phyloP scores from a whole-genome alignment of 108 stramenopile genomes.

The Nannochloropsis gaditana region DNA sequence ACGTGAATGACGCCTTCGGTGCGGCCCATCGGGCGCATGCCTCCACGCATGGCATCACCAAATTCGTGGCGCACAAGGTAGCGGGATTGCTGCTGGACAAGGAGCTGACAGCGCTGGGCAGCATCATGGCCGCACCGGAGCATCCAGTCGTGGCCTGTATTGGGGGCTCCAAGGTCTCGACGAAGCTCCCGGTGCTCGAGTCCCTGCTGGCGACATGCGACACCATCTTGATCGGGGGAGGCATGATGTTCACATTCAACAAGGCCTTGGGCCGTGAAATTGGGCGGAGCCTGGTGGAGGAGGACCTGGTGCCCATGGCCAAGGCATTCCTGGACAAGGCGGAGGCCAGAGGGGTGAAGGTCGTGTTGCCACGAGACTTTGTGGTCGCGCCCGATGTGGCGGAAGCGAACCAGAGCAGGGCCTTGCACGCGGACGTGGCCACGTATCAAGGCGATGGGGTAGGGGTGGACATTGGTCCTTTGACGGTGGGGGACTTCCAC shows the following conservation, averaged over 20 bases:
- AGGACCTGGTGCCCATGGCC: slow-evolving; percentile 40
- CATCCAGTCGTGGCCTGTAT: slow-evolving; percentile 68
- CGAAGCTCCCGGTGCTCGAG: slow-evolving; percentile 79
- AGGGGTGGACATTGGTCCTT: not conserved
- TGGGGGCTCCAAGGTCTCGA: slow-evolving; percentile 90
- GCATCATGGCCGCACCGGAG: not conserved
- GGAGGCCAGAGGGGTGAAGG: slow-evolving; percentile 84
- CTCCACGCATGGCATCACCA: slow-evolving; percentile 81
- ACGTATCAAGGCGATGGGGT: not conserved
- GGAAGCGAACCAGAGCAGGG: not conserved
- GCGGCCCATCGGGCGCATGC: slow-evolving; percentile 97
- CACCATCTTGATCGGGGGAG: slow-evolving; percentile 78
- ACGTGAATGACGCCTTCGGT: slow-evolving; percentile 98
- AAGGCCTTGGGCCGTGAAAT: slow-evolving; percentile 50
- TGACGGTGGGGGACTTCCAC: not conserved
- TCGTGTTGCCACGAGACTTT: slow-evolving; percentile 86
- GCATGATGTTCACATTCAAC: slow-evolving; percentile 98
- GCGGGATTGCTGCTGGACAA: slow-evolving; percentile 70
- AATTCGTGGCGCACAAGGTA: slow-evolving; percentile 51
- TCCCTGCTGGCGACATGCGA: slow-evolving; percentile 91
- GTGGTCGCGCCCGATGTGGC: slow-evolving; percentile 71
- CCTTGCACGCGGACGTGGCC: not conserved
- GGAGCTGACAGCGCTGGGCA: slow-evolving; percentile 55
- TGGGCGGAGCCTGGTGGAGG: slow-evolving; percentile 61
- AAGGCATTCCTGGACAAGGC: slow-evolving; percentile 73